phyloP scores from a whole-genome alignment of 192 early-diverging fungal species.

The Coemansia sp. region DNA sequence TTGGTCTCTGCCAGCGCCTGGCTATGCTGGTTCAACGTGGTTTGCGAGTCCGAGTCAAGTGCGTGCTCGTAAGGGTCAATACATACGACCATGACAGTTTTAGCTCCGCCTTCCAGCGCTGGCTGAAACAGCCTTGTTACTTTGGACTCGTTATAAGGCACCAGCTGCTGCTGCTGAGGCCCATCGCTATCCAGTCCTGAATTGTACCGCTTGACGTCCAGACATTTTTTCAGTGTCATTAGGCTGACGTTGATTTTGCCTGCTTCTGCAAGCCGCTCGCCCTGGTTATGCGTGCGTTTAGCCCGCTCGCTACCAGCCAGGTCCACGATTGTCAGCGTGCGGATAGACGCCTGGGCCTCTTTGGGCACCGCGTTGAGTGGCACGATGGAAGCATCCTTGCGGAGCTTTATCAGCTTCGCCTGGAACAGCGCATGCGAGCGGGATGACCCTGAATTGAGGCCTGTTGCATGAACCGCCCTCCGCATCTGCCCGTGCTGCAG shows the following conservation, averaged over 20 bases:
- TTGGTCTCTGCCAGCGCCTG: conserved; percentile 41
- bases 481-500: conserved; percentile 59
- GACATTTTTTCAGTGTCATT: conserved; percentile 70
- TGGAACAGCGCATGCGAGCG: conserved; percentile 69
- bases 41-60: conserved; percentile 12
- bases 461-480: conserved; percentile 58
- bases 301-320: conserved; percentile 69
- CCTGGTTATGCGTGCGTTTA: conserved; percentile 53
- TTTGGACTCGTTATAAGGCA: conserved; percentile 68
- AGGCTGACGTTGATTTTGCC: conserved; percentile 69
- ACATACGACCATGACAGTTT: conserved; percentile 62
- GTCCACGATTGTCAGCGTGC: conserved; percentile 62
- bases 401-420: conserved; percentile 60
- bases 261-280: conserved; percentile 62
- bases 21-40: neutral
- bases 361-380: conserved; percentile 1
- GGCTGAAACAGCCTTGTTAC: conserved; percentile 67
- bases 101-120: conserved; percentile 59
- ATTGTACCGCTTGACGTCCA: conserved; percentile 63
- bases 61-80: conserved; percentile 60
- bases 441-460: conserved; percentile 57
- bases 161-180: conserved; percentile 29
- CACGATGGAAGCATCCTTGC: conserved; percentile 39
- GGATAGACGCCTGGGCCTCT: conserved; percentile 27
- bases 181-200: conserved; percentile 8